Evolutionary conservation across 176 grass and related monocot species (phyloP), one percentile per base, ranked within the genome.

Genomic region (Aegilops longissima): DNA sequence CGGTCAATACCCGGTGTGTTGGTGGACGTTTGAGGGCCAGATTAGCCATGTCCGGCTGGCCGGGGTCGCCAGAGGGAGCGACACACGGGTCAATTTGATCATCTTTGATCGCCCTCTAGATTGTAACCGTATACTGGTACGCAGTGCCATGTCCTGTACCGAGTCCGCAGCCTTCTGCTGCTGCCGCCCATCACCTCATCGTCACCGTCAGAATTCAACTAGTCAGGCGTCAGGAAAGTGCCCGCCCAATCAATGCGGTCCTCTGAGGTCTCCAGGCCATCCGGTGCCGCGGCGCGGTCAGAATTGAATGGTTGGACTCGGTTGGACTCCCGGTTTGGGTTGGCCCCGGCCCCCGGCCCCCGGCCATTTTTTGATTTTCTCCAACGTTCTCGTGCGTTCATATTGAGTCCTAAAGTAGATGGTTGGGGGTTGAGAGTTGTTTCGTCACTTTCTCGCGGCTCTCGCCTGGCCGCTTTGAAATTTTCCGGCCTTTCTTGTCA

Each of bases 351-450:
- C 54, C 13, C 6, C 2, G 56, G 6, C 56, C 54, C 13, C 6
- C 2, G 56, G 6, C 54, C 56, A 21, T 21, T 59, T 59, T 4
- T 3, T 58, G 18, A 59, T 59, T 79, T 80, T 70, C 74, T 70
- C 66, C 58, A 83, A 62, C 79, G 23, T 30, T 33, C 66, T 66
- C 84, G 71, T 61, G 84, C 9, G 30, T 80, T 89, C 35, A 54
- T 66, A 21, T 40, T 18, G 68, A 73, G 52, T 34, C 44, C 76
- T 23, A 77, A 81, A 67, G 87, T 21, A 17, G 69, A 56, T 47
- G 20, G 80, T 87, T 90, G 89, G 80, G 7, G 16, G 89, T 87
- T 90, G 89, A 45, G 74, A 14, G 42, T n/a, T 79, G 66, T 47
- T 74, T 36, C 79, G 73, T 69, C 73, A 77, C 58, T 35, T 76